Conservation (phyloP, 176 grass and related monocot genomes). For the Panicum miliaceum region DNA sequence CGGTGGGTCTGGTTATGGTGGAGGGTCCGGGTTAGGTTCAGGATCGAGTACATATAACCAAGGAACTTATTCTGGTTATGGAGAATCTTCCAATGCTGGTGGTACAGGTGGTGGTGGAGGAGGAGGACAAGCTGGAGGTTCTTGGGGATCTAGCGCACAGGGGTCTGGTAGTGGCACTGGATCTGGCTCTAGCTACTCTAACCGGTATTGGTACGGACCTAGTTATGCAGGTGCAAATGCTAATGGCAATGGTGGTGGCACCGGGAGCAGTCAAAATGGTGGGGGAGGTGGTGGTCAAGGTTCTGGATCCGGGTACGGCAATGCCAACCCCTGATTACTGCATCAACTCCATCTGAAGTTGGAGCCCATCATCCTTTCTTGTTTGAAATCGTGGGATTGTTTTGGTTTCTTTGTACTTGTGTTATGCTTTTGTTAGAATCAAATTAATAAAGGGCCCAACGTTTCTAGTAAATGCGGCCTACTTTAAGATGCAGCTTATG, state of each 20-base stretch:
- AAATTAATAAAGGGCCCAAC: slow-evolving; percentile 8
- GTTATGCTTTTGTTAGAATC: background rate
- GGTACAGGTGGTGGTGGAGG: background rate
- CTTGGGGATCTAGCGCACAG: background rate
- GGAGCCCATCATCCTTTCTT: background rate
- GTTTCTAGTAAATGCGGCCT: background rate
- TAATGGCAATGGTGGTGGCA: background rate
- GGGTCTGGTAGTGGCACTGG: slow-evolving; percentile 22
- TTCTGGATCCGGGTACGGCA: background rate
- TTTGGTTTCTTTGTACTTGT: background rate
- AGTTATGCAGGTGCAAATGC: background rate
- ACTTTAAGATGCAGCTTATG: background rate
- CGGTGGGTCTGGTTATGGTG: background rate
- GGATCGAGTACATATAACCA: background rate
- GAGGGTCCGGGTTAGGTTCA: background rate
- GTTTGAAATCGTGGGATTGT: background rate
- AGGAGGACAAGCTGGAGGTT: slow-evolving; percentile 4
- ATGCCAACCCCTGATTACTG: background rate
- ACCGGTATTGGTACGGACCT: background rate
- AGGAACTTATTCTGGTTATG: background rate
- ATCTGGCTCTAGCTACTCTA: background rate
- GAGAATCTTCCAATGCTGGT: background rate
- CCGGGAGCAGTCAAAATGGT: background rate
- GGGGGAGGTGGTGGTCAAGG: background rate
- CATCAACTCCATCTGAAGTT: background rate